Evolutionary conservation across 768 basidiomycete species (phyloP), one percentile per base, ranked within the genome.

Genomic region (Leucosporidium scottii): DNA sequence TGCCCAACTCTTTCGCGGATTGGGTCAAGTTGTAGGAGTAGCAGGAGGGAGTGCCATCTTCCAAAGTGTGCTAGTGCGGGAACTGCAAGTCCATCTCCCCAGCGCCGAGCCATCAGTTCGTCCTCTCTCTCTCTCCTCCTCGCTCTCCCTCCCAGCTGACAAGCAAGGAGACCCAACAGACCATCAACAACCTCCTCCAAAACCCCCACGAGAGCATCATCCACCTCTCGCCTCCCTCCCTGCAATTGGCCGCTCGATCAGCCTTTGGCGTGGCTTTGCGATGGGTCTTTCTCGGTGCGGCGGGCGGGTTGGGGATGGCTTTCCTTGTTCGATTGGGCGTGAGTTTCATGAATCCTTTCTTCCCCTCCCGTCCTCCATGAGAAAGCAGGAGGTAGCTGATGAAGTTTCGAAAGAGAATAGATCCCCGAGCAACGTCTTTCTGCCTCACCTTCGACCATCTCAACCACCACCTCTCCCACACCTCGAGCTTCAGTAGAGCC

Each of bases 1-100:
- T 70, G 83, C 82, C 18, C 85, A 86, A 66, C 78, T 87, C 9
- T 86, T 87, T 76, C 81, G 87, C 6, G 86, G 87, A 5, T 77
- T 87, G 68, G 87, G 86, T 23, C 87, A 89, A 79, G 86, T 88
- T 5, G 83, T 82, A 20, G 87, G 86, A n/a, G 86, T 89, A 2
- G 87, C 86, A 15, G 77, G 85, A 28, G 83, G 86, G 4, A 84
- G 86, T 0, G 87, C 87, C 4, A 76, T 89, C 10, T 88, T 87
- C 77, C 87, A 89, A 73, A 81, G 82, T 21, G 79, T 79, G 30
- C 80, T 89, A 44, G 82, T 83, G 57, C 68, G 67, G 0, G 85
- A 86, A 70, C 80, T 89, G 10, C 5, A 34, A 34, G 34, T 10
- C 34, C 34, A 10, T 5, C n/a, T n/a, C 34, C 34, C 34, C 5